Conservation (phyloP, 2,329 filamentous ascomycete species). For the Pseudogymnoascus sp. region DNA sequence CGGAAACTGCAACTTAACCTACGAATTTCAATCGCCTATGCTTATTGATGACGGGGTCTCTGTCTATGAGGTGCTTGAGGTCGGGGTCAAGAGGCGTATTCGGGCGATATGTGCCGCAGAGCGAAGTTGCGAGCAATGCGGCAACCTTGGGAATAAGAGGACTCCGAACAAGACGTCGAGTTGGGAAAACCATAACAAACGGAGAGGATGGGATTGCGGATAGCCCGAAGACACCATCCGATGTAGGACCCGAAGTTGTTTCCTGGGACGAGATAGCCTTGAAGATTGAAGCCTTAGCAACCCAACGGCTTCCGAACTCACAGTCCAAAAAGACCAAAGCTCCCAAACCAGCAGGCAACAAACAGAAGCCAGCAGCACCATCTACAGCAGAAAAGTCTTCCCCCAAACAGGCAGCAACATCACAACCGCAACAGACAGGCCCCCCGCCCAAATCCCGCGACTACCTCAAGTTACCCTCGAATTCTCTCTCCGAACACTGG, state of each 20-base stretch:
- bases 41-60: neutral
- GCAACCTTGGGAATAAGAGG: conserved; percentile 1
- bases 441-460: conserved; percentile 7
- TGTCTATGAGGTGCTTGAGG: neutral
- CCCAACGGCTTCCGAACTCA: neutral
- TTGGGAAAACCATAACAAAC: neutral
- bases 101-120: neutral
- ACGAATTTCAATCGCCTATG: neutral
- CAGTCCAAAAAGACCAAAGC: neutral
- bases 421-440: neutral
- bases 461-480: conserved; percentile 10
- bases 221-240: neutral
- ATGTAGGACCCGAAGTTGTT: neutral
- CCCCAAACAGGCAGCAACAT: neutral
- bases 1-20: neutral
- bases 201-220: neutral
- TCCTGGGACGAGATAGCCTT: conserved; percentile 5
- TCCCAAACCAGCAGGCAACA: neutral
- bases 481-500: conserved; percentile 38
- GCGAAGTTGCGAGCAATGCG: neutral
- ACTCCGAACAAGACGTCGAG: neutral
- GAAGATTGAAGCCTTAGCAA: conserved; percentile 6
- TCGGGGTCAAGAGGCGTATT: neutral
- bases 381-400: neutral
- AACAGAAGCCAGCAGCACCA: neutral